These are phyloP conservation scores for Penicillium sp. DNA, from an alignment of 2,329 filamentous ascomycete species.

Conservation along the genomic window DNA sequence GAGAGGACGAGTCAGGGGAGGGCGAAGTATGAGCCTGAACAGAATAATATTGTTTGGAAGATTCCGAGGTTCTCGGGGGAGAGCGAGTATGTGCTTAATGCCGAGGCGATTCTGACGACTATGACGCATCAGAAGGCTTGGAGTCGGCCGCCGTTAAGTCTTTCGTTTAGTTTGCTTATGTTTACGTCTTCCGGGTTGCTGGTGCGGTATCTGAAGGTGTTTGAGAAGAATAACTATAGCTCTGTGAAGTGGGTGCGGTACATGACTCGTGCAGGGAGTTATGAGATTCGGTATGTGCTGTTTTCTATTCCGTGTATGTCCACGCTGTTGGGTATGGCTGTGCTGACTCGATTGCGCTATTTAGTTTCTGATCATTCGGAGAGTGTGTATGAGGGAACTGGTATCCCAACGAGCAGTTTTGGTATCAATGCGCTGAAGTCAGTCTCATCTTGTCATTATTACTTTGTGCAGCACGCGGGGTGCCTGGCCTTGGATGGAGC, in stretches of 20 bases:
- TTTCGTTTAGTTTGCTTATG: constrained; percentile 94
- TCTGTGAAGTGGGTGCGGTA: constrained; percentile 99
- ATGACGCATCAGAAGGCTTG: constrained; percentile 99
- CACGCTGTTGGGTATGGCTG: neutral
- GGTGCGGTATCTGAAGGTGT: constrained; percentile 94
- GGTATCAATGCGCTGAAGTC: neutral
- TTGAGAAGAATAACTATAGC: constrained; percentile 98
- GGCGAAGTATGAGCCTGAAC: constrained; percentile 95
- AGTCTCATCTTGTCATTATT: constrained; percentile 9
- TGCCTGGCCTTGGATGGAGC: constrained; percentile 29
- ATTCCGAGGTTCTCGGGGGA: constrained; percentile 98
- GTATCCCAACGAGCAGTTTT: neutral
- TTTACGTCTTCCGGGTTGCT: constrained; percentile 92
- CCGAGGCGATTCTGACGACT: constrained; percentile 85
- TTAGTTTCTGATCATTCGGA: constrained; percentile 10
- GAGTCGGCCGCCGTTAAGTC: constrained; percentile 85
- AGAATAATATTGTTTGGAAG: constrained; percentile 99
- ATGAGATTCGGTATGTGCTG: constrained; percentile 85
- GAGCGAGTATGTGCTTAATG: constrained; percentile 89
- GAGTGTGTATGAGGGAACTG: neutral
- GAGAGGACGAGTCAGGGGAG: constrained; percentile 94
- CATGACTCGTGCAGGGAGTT: constrained; percentile 96
- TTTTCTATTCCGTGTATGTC: neutral
- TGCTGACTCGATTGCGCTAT: neutral
- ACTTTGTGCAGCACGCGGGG: constrained; percentile 22